Evolutionary conservation across 2,329 filamentous ascomycete genomes (phyloP), one percentile per base, ranked within the genome.

Genomic region (Penicillium sclerotiorum): DNA sequence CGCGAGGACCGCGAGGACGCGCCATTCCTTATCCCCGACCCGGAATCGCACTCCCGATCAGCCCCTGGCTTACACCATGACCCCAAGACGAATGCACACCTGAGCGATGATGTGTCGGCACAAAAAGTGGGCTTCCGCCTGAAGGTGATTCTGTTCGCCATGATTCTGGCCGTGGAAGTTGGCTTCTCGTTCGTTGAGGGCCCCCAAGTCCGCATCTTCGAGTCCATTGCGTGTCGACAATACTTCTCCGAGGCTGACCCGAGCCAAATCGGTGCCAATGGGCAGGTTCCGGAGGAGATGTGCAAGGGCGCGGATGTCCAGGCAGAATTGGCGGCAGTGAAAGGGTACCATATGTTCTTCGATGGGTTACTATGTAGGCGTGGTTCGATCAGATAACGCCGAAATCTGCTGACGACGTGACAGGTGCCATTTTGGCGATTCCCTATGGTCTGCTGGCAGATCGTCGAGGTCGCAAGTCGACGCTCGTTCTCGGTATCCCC

Each of bases 221-320:
- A 80, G 56, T 68, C 72, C 18, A 78, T 79, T 43, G 69, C 76
- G 27, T 80, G 77, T 58, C 67, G 73, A 17, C 66, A 72, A 27
- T 75, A 76, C 59, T 80, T 74, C 53, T 45, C 65, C 28, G 56
- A 64, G 23, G 61, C 70, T 39, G 74, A 79, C 48, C 68, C 74
- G 15, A 69, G 65, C n/a, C 65, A 73, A 50, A 75, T 80, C 54
- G 65, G 62, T 1, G 50, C 58, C 8, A 64, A 73, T 51, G 74
- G 75, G 11, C 65, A 68, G 20, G 71, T 80, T 13, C 64, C 70
- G 1, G 78, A 80, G 65, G 64, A 68, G n/a, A 56, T 75, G 54
- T 80, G 78, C 61, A 80, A 80, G 64, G 62, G 74, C n/a, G 70
- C 73, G 25, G 68, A 67, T 35, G 70, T 80, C 17, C 77, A 80